Evolutionary conservation across 352 stramenopile species (phyloP), one percentile per base, ranked within the genome.

Genomic region (Phytopythium litorale): DNA sequence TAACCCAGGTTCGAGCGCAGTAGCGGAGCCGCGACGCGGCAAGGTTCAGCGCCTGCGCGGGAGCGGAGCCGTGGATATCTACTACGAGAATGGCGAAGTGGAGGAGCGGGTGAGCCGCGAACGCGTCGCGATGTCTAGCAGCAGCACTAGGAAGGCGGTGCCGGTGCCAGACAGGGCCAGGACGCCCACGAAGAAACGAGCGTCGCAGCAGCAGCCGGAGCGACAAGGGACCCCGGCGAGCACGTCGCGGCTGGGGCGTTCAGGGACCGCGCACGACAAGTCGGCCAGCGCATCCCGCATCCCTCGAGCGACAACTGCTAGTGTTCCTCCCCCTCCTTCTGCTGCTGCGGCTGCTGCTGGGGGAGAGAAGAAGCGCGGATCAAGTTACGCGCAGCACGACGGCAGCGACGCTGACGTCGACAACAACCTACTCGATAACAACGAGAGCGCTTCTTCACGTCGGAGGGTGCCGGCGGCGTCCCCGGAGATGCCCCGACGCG

Each of bases 21-120:
- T 18, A 7, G 7, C 11, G 4, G 38, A 45, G 66, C 60, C 56
- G 11, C 68, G 68, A 18, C 62, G 66, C 25, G 76, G 73, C 0
- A 75, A 76, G 40, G 66, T 88, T 7, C 68, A 84, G 50, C 71
- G 75, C 18, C 60, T 87, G 56, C 71, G 70, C 35, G 72, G 75
- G 49, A 84, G 64, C 56, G 78, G 75, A 12, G 48, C 69, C 23
- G 73, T 84, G 16, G 78, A 87, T 50, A 73, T 84, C 30, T 79
- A 75, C 56, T 84, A 82, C 54, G 74, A 79, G 42, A 82, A 81
- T 38, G 76, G 74, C 1, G 67, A 76, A 33, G 51, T 85, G 25
- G 78, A 88, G 48, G 71, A 88, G 59, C 64, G 68, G 28, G 73
- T 83, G 16, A 54, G 55, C 5, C 75, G 70, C 46, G 72, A 45